phyloP scores from a whole-genome alignment of 129 eudicot species.

The Silybum marianum region DNA sequence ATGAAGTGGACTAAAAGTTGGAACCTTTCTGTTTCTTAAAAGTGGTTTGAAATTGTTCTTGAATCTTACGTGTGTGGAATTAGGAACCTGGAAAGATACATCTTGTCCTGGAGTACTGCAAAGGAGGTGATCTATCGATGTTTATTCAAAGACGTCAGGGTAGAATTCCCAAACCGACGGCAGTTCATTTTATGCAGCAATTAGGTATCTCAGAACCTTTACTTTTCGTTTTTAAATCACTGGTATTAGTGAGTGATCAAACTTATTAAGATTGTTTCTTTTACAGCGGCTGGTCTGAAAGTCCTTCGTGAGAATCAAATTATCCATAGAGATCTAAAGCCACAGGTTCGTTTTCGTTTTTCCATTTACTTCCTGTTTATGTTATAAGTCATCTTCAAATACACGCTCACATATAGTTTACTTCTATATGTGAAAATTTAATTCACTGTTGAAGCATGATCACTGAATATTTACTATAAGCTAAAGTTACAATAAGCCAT shows the following conservation, averaged over 20 bases:
- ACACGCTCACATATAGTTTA: slow-evolving; percentile 1
- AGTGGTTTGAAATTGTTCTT: slow-evolving; percentile 7
- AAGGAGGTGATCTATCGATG: slow-evolving; percentile 91
- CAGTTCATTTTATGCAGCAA: slow-evolving; percentile 91
- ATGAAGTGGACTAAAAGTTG: not conserved
- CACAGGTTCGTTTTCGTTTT: slow-evolving; percentile 68
- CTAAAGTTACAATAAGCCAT: not conserved
- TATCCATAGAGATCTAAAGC: slow-evolving; percentile 94
- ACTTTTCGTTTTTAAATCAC: slow-evolving; percentile 1
- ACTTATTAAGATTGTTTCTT: slow-evolving; percentile 19
- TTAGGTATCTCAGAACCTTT: slow-evolving; percentile 49
- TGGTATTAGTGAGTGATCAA: slow-evolving; percentile 6
- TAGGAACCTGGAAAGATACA: slow-evolving; percentile 93
- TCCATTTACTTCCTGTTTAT: slow-evolving; percentile 4
- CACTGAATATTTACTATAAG: not conserved
- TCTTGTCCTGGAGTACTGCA: slow-evolving; percentile 89
- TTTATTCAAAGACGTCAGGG: slow-evolving; percentile 80
- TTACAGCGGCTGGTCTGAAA: slow-evolving; percentile 83
- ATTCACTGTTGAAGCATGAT: not conserved
- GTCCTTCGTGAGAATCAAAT: slow-evolving; percentile 90
- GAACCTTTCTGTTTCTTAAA: slow-evolving; percentile 10
- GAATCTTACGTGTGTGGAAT: slow-evolving; percentile 27
- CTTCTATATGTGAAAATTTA: slow-evolving; percentile 7
- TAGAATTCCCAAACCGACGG: slow-evolving; percentile 80
- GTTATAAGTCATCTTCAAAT: not conserved